Base-by-base conservation (phyloP, 306 rosid genomes). In the Fragaria nilgerrensis region DNA sequence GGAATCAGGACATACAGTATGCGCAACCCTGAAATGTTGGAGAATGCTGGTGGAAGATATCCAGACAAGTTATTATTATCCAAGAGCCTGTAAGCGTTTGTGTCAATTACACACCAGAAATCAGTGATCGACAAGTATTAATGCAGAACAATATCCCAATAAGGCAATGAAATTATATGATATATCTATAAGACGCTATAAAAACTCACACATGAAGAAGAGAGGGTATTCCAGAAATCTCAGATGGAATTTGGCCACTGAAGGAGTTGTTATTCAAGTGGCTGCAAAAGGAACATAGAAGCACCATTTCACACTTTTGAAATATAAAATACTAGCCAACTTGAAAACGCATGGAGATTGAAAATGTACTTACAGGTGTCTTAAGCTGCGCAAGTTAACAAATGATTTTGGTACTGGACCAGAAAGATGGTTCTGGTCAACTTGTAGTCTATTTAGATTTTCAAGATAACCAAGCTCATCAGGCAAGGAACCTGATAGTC, bases 221-320 rank as follows among this genome's bases (percentile, higher is more conserved):
- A 2, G 0, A 20, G 1, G 36, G 69, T 80, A 85, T 49, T 75
- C 9, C 44, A 34, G 85, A 78, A 74, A 87, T 80, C 78, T 87
- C 87, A 16, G 80, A 22, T 4, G 87, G 90, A 47, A 87, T 82
- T 75, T 68, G 84, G 64, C 85, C 87, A 66, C 85, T 87, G 14
- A 87, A 79, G 22, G 84, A 82, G 75, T 87, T 87, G 77, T 87
- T 87, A 72, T 87, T 87, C 88, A 87, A 76, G 78, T 87, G 90
- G 64, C 88, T 87, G 85, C 82, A 27, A 43, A 72, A 70, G 39
- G 29, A 55, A 29, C 39, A 23, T 12, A 11, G 27, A 36, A 11
- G 22, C 55, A 29, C 12, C 49, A 61, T 47, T 52, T 75, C 56
- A 58, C 14, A 22, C 41, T 23, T 17, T 47, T 61, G 44, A 80